phyloP scores from a whole-genome alignment of 441 rosid genomes.

The Bocquillonia castaneifolia region DNA sequence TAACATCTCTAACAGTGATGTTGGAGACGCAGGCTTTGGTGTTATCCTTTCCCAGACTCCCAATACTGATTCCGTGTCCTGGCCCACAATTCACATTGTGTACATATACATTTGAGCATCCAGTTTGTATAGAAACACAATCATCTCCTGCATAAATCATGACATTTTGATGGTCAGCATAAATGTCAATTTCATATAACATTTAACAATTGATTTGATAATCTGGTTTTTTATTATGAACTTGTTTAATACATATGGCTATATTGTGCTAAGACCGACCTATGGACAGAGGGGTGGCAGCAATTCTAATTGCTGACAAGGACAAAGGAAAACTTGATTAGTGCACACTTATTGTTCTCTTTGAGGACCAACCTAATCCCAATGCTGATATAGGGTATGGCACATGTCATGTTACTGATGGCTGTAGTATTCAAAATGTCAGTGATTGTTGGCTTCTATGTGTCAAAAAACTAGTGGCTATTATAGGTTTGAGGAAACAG shows the following conservation, averaged over 20 bases:
- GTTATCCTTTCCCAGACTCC: constrained; percentile 76
- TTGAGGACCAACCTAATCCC: constrained; percentile 22
- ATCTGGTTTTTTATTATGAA: not conserved
- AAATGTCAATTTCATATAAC: not conserved
- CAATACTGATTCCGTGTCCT: constrained; percentile 97
- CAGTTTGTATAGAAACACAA: constrained; percentile 89
- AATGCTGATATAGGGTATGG: constrained; percentile 18
- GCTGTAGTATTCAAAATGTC: constrained; percentile 12
- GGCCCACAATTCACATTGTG: constrained; percentile 95
- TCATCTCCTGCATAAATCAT: constrained; percentile 74
- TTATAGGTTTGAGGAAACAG: constrained; percentile 15
- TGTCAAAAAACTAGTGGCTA: constrained; percentile 26
- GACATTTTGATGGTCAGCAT: constrained; percentile 17
- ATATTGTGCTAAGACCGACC: constrained; percentile 15
- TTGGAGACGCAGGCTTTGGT: constrained; percentile 94
- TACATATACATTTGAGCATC: constrained; percentile 76
- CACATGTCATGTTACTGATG: constrained; percentile 19
- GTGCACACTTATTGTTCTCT: constrained; percentile 26
- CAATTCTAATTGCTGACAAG: constrained; percentile 23
- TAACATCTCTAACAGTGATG: constrained; percentile 76
- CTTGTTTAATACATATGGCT: constrained; percentile 7
- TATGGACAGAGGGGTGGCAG: constrained; percentile 16
- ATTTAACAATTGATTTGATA: not conserved
- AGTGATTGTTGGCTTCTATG: constrained; percentile 16
- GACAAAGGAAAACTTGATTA: constrained; percentile 29